Evolutionary conservation across 495 filamentous ascomycete species (phyloP).

Genomic region (Aspergillus haitiensis): DNA sequence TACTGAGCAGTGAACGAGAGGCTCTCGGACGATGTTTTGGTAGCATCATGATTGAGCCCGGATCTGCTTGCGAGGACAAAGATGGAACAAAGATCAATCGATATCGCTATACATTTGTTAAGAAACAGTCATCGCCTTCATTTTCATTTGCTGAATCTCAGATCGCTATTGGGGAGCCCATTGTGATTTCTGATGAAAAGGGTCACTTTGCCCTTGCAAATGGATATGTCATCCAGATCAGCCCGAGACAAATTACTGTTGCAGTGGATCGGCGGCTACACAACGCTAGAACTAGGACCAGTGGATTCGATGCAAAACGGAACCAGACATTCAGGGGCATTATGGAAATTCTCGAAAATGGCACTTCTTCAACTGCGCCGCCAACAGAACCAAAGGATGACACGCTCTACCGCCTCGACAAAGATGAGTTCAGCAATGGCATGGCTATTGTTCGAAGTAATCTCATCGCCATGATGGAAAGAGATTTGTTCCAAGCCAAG

Average conservation of each 20-base stretch:
- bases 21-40: constrained; percentile 77
- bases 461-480: constrained; percentile 85
- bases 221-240: constrained; percentile 79
- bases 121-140: constrained; percentile 52
- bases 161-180: constrained; percentile 82
- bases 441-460: constrained; percentile 96
- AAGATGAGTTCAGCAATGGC: constrained; percentile 97
- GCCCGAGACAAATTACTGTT: constrained; percentile 72
- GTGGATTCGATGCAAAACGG: constrained; percentile 67
- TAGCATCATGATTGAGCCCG: constrained; percentile 74
- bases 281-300: constrained; percentile 72
- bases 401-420: constrained; percentile 81
- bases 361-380: constrained; percentile 30
- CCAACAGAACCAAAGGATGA: constrained; percentile 55
- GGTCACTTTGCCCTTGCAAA: constrained; percentile 93
- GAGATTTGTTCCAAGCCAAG: constrained; percentile 67
- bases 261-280: constrained; percentile 86
- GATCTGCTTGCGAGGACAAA: constrained; percentile 64
- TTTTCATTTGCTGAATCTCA: constrained; percentile 92
- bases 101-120: constrained; percentile 79
- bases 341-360: constrained; percentile 74
- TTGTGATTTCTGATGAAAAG: constrained; percentile 93
- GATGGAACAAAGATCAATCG: constrained; percentile 81
- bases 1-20: constrained; percentile 86
- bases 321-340: constrained; percentile 90